Percentiles rank a stretch among this genome's conserved stretches.
phyloP scores from a whole-genome alignment of 2,329 filamentous ascomycete genomes.

The Grosmannia huntii region DNA sequence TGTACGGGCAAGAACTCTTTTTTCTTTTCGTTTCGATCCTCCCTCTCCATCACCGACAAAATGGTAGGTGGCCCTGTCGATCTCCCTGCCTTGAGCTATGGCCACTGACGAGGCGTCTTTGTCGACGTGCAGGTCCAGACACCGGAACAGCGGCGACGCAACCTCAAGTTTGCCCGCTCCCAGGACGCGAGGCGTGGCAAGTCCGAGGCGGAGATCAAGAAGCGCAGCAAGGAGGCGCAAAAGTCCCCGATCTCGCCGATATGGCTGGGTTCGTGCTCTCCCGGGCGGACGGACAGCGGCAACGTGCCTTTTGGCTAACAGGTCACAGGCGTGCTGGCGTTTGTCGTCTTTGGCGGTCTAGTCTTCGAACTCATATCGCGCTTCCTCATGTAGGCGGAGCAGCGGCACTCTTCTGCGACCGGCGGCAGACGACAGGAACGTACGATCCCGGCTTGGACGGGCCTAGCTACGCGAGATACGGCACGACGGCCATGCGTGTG shows the following conservation, averaged over 20 bases:
- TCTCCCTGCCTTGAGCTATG: neutral
- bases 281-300: neutral
- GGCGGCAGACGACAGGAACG: too few species aligned
- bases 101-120: neutral
- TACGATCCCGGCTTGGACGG: too few species aligned
- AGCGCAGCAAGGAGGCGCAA: slow-evolving; percentile 37
- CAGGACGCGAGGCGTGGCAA: slow-evolving; percentile 67
- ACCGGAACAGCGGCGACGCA: slow-evolving; percentile 68
- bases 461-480: too few species aligned
- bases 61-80: slow-evolving; percentile 10
- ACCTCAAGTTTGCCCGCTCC: slow-evolving; percentile 63
- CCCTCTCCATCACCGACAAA: slow-evolving; percentile 3
- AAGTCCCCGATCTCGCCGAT: slow-evolving; percentile 53
- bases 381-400: slow-evolving; percentile 22
- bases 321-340: slow-evolving; percentile 39
- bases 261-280: slow-evolving; percentile 39
- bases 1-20: too few species aligned
- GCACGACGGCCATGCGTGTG: neutral
- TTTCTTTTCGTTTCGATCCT: neutral
- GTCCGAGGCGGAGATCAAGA: slow-evolving; percentile 51
- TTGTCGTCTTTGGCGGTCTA: slow-evolving; percentile 48
- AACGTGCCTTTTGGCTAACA: neutral
- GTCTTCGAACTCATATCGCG: slow-evolving; percentile 44
- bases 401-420: neutral
- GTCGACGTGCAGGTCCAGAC: slow-evolving; percentile 55